Evolutionary conservation across 768 basidiomycete species (phyloP), one percentile per base, ranked within the genome.

Genomic region (Strobilomyces dryophilus): DNA sequence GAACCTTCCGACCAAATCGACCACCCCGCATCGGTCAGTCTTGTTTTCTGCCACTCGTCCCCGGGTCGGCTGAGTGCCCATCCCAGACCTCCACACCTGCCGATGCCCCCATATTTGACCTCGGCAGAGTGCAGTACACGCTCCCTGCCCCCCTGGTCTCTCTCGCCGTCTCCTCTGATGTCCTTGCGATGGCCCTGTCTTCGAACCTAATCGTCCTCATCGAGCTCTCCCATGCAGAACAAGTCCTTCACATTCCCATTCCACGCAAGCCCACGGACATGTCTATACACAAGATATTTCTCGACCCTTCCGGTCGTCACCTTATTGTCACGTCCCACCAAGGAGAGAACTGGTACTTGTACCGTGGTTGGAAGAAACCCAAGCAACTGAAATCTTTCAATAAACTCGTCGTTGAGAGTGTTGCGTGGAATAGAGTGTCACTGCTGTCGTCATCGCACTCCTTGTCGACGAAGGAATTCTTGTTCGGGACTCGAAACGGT

Each of bases 301-400:
- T 90, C 66, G 95, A 98, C 68, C 95, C 95, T 14, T 89, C 93
- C 0, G 95, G 95, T 5, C 79, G 89, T 32, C 97, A 98, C 72
- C 80, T 95, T 46, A 71, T 98, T 39, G 78, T 95, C 49, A 90
- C 92, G 0, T 94, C 93, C 9, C 75, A 74, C 12, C 84, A 92
- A 62, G 93, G 93, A 47, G 95, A 99, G 66, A 95, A 92, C 56
- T 98, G 90, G 85, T 98, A 98, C 66, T 73, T 94, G 4, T 93
- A 83, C 63, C 77, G 80, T 49, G 78, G 80, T 9, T 87, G 86
- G 82, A 89, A 88, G 74, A 91, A 93, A 62, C 87, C 92, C 0
- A 80, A 82, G 41, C 85, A 79, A 41, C 74, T 98, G 49, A 87
- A 90, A 63, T 74, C 76, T 8, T 87, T 94, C 70, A 67, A 89